Percentiles rank a stretch among this genome's conserved stretches.
Conservation (phyloP, 441 rosid genomes). For the Bocquillonia castaneifolia region DNA sequence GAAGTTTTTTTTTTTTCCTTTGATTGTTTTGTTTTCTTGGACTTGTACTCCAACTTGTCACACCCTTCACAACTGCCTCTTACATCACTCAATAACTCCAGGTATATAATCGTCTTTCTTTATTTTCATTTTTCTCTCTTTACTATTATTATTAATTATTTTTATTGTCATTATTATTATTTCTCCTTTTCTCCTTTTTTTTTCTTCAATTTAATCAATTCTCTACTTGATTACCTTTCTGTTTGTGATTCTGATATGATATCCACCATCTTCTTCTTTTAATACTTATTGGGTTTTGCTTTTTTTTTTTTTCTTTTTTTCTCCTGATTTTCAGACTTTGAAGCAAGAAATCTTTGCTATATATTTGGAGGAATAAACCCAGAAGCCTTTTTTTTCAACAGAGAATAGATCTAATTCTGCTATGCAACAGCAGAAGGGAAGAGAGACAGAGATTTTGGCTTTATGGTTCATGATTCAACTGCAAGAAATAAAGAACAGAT, state of each 20-base stretch:
- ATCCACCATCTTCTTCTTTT: neutral
- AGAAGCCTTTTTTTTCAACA: conserved; percentile 7
- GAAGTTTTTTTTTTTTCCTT: neutral
- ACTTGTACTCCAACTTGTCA: conserved; percentile 16
- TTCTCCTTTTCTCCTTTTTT: neutral
- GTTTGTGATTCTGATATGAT: neutral
- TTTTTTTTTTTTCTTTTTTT: neutral
- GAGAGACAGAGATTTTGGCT: neutral
- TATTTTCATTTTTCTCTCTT: neutral
- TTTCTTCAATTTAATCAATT: neutral
- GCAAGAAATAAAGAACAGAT: conserved; percentile 1
- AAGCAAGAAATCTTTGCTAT: conserved; percentile 9
- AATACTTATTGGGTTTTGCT: neutral
- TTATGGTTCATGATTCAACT: conserved; percentile 10
- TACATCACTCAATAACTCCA: conserved; percentile 19
- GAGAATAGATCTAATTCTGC: conserved; percentile 27
- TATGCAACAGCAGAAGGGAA: conserved; percentile 8
- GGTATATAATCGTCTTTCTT: neutral
- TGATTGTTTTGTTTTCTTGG: conserved; percentile 8
- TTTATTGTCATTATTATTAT: neutral
- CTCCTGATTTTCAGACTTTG: conserved; percentile 17
- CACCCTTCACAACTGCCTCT: conserved; percentile 17
- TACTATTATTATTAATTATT: neutral
- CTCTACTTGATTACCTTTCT: neutral
- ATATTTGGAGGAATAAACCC: conserved; percentile 14